phyloP scores from a whole-genome alignment of 176 grass and related monocot species.

The Leersia perrieri region DNA sequence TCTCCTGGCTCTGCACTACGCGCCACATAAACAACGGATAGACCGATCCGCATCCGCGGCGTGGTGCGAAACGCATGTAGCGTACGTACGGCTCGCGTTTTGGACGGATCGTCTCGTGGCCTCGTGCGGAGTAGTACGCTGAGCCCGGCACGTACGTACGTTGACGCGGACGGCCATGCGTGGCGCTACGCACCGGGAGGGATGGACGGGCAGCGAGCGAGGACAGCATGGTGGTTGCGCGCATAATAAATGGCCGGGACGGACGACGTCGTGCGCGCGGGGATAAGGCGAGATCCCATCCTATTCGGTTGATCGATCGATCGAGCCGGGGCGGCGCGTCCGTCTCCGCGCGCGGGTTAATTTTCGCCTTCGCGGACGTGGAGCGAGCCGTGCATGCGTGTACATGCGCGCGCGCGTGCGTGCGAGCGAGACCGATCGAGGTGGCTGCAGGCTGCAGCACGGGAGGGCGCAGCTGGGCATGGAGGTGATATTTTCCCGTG shows the following conservation, averaged over 20 bases:
- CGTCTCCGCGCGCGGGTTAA: too few relatives aligned
- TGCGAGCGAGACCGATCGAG: too few relatives aligned
- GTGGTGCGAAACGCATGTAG: neutral
- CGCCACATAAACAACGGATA: neutral
- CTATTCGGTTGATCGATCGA: neutral
- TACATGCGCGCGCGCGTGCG: too few relatives aligned
- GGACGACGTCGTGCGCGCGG: neutral
- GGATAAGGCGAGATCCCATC: constrained; percentile 34
- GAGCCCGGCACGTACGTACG: neutral
- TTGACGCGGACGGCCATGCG: neutral
- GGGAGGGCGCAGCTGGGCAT: too few relatives aligned
- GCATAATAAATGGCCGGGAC: constrained; percentile 31
- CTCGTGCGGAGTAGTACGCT: neutral
- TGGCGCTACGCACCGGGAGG: neutral
- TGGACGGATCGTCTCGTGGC: too few relatives aligned
- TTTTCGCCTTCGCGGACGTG: too few relatives aligned
- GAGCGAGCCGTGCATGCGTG: too few relatives aligned
- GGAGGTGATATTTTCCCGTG: neutral
- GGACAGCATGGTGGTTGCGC: constrained; percentile 28
- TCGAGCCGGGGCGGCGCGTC: too few relatives aligned
- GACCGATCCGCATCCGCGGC: too few relatives aligned
- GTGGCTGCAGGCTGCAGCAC: too few relatives aligned
- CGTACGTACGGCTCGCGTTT: neutral
- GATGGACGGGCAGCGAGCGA: neutral
- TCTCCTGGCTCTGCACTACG: too few relatives aligned